Conservation (phyloP, 495 filamentous ascomycete species). For the Paragyromitra xinjiangensis region DNA sequence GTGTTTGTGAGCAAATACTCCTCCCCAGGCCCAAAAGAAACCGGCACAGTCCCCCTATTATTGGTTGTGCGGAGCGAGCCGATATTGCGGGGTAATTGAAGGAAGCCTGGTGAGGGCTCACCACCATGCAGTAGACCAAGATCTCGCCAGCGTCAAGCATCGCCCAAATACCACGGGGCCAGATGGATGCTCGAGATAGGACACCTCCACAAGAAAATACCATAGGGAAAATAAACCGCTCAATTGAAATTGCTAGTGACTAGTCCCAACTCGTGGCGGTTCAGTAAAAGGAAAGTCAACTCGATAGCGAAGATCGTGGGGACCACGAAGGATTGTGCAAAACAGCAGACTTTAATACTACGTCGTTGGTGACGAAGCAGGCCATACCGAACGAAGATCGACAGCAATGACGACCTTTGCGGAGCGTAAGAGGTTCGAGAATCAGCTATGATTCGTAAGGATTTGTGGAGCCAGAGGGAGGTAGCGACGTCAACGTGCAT, state of each 20-base stretch:
- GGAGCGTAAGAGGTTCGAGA: constrained; percentile 19
- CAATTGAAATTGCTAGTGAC: constrained; percentile 44
- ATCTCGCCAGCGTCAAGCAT: constrained; percentile 35
- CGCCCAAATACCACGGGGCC: constrained; percentile 21
- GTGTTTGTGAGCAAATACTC: constrained; percentile 18
- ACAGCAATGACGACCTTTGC: constrained; percentile 26
- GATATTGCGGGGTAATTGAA: constrained; percentile 53
- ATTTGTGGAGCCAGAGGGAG: constrained; percentile 21
- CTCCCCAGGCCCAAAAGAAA: constrained; percentile 21
- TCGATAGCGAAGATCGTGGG: constrained; percentile 43
- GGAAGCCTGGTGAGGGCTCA: constrained; percentile 46
- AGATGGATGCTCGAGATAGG: constrained; percentile 25
- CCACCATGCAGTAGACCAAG: constrained; percentile 45
- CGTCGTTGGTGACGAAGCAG: constrained; percentile 23
- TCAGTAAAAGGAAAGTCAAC: constrained; percentile 33
- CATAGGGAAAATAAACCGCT: constrained; percentile 37
- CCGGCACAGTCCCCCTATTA: constrained; percentile 17
- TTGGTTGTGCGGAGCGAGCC: constrained; percentile 40
- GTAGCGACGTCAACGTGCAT: constrained; percentile 31
- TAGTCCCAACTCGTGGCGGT: neutral
- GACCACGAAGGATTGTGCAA: constrained; percentile 40
- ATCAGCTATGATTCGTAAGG: constrained; percentile 39
- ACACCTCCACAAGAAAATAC: constrained; percentile 18
- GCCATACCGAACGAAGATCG: constrained; percentile 26
- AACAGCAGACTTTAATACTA: neutral